A percentile compares a stretch with the other conserved stretches of the same genome.
Conservation (phyloP, 371 early-diverging fungal species). For the Mucor piriformis region DNA sequence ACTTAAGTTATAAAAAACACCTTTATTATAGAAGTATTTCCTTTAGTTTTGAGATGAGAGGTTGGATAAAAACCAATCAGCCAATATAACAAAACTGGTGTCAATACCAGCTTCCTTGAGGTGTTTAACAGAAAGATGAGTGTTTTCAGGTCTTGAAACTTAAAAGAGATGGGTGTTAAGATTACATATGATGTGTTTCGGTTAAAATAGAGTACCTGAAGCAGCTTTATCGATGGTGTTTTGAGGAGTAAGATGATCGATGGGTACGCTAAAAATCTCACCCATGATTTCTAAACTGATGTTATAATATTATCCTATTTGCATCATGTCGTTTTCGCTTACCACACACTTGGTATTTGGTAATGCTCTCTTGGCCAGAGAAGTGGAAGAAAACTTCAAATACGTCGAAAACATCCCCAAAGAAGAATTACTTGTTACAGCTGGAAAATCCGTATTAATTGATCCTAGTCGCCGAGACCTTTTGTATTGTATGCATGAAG, state of each 20-base stretch:
- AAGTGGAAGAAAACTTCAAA: constrained; percentile 67
- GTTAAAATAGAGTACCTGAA: constrained; percentile 26
- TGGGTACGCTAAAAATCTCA: constrained; percentile 47
- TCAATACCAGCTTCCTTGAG: constrained; percentile 58
- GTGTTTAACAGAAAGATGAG: constrained; percentile 63
- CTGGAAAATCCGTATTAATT: background rate
- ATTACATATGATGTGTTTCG: background rate
- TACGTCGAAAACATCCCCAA: background rate
- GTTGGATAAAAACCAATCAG: constrained; percentile 56
- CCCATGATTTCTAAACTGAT: constrained; percentile 49
- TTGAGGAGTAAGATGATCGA: constrained; percentile 58
- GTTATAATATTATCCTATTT: background rate
- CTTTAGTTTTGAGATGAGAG: background rate
- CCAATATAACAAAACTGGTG: constrained; percentile 54
- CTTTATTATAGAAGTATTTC: too few species aligned
- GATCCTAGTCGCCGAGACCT: constrained; percentile 4
- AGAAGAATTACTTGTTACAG: background rate
- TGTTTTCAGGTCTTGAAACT: constrained; percentile 64
- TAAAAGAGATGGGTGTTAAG: constrained; percentile 9
- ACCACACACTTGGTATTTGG: constrained; percentile 83
- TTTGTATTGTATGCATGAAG: constrained; percentile 5
- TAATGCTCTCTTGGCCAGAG: constrained; percentile 62
- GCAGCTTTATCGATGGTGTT: constrained; percentile 42
- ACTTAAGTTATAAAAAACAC: too few species aligned
- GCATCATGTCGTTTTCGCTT: constrained; percentile 27